Percentiles rank a stretch among this genome's conserved stretches.
phyloP scores from a whole-genome alignment of 768 basidiomycete genomes.

The Gloeophyllum trabeum region DNA sequence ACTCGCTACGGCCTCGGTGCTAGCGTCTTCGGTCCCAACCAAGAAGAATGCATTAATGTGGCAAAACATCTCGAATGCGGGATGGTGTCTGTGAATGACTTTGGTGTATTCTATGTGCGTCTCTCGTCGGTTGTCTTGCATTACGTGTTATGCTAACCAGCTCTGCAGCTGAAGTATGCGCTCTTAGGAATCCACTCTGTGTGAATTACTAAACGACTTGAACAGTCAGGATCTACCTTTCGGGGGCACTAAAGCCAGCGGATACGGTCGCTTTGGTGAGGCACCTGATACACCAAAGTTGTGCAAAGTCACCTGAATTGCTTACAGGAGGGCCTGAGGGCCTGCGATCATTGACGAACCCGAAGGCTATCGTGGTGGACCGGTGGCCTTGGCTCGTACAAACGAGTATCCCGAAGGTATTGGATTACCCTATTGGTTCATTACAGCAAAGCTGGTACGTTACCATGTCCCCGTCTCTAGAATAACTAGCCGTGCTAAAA shows the following conservation, averaged over 20 bases:
- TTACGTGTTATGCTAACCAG: slow-evolving; percentile 8
- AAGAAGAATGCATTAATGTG: slow-evolving; percentile 65
- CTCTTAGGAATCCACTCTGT: no score
- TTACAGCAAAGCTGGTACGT: slow-evolving; percentile 64
- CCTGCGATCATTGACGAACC: slow-evolving; percentile 74
- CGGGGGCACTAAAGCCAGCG: slow-evolving; percentile 84
- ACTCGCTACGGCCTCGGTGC: slow-evolving; percentile 89
- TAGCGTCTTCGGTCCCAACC: slow-evolving; percentile 86
- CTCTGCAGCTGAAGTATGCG: slow-evolving; percentile 51
- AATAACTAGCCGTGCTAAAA: slow-evolving; percentile 1
- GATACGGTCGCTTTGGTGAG: slow-evolving; percentile 88
- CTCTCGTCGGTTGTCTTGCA: no score
- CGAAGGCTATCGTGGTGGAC: slow-evolving; percentile 82
- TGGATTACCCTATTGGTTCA: slow-evolving; percentile 82
- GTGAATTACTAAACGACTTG: no score
- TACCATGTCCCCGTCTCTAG: slow-evolving; percentile 1
- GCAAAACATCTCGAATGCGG: slow-evolving; percentile 82
- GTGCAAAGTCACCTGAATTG: slow-evolving; percentile 6
- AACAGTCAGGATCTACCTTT: slow-evolving; percentile 86
- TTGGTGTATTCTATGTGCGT: slow-evolving; percentile 77
- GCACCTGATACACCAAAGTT: slow-evolving; percentile 3
- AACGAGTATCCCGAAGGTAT: slow-evolving; percentile 73
- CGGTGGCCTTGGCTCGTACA: slow-evolving; percentile 76
- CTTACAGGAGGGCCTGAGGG: slow-evolving; percentile 83
- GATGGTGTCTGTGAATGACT: slow-evolving; percentile 97